Base-by-base conservation (phyloP, 2,329 filamentous ascomycete species). In the Teratosphaeria gauchensis region DNA sequence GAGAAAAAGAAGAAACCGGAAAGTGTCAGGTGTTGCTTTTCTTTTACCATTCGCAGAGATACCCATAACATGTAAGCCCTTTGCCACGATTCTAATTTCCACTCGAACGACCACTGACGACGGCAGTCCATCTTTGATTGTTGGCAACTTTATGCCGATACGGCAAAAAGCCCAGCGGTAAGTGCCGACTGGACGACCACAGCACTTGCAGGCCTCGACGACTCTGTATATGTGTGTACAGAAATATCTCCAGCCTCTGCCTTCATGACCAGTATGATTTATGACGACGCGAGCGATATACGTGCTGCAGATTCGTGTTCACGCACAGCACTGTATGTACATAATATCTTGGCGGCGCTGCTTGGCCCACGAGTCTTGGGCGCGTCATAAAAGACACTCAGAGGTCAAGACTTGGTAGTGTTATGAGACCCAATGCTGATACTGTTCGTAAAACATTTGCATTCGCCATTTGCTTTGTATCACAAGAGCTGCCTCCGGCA, bases 81-180 rank as follows among this genome's bases (percentile, higher is more conserved):
- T 35, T 73, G 24, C 24, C 19, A 48, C 11, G 19, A 1, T 51
- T 11, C 2, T 30, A 16, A 53, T 28, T 32, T 7, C 38, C n/a
- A 19, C 3, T 7, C 30, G 38, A 32, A 53, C 53, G 31, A 56
- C 14, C 19, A n/a, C 53, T 55, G 38, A 48, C 42, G 3, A 58
- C 31, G 58, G 28, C 65, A 96, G 94, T 70, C 94, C 94, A 56
- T 91, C 90, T 56, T 79, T 99, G 63, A 99, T 99, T 69, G 88
- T 99, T 54, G 94, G 94, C 55, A 99, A 99, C 71, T 99, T 99
- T 73, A 75, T 99, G 62, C 94, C 94, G 2, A 91, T 95, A 31
- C 58, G 56, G 31, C 58, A 56, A 14, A 35, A 55, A 51, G 59
- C 35, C n/a, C 51, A 53, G 48, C n/a, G 42, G 9, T 48, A 21